A percentile compares a stretch with the other conserved stretches of the same genome.
phyloP scores from a whole-genome alignment of 768 basidiomycete species.

The Mycena crocata region DNA sequence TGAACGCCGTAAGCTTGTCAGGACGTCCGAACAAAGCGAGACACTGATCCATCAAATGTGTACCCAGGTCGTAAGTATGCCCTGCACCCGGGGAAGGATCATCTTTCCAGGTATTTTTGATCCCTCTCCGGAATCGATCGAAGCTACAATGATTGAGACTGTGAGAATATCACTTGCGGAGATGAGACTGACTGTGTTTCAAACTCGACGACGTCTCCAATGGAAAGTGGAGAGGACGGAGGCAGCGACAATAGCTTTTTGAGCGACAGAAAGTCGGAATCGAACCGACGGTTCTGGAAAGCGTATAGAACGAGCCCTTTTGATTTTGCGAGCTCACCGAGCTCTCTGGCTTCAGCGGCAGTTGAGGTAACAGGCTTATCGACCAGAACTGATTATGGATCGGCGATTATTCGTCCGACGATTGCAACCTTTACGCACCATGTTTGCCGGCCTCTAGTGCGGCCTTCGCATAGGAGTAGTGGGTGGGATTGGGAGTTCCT shows the following conservation, averaged over 20 bases:
- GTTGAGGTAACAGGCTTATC: slow-evolving; percentile 84
- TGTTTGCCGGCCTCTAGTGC: slow-evolving; percentile 79
- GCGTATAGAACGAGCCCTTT: slow-evolving; percentile 75
- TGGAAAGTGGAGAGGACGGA: slow-evolving; percentile 58
- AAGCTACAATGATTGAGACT: slow-evolving; percentile 55
- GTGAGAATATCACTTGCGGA: background rate
- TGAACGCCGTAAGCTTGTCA: slow-evolving; percentile 71
- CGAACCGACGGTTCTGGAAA: slow-evolving; percentile 83
- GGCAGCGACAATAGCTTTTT: slow-evolving; percentile 68
- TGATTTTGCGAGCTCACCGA: slow-evolving; percentile 66
- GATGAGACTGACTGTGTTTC: slow-evolving; percentile 72
- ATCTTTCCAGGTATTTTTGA: slow-evolving; percentile 88
- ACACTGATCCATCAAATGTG: slow-evolving; percentile 18
- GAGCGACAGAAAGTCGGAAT: slow-evolving; percentile 80
- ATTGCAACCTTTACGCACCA: slow-evolving; percentile 53
- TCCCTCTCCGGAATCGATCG: slow-evolving; percentile 75
- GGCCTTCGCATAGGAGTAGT: slow-evolving; percentile 74
- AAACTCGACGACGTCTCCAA: slow-evolving; percentile 76
- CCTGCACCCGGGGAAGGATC: slow-evolving; percentile 69
- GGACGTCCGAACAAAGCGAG: slow-evolving; percentile 84
- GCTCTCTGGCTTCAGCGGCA: slow-evolving; percentile 66
- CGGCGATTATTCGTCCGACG: background rate
- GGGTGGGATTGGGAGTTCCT: slow-evolving; percentile 77
- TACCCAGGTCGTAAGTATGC: slow-evolving; percentile 73
- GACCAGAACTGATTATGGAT: slow-evolving; percentile 66